A percentile compares a stretch with the other conserved stretches of the same genome.
These are phyloP conservation scores for Allium fistulosum DNA, from an alignment of 106 monocot genomes.

Conservation along the genomic window DNA sequence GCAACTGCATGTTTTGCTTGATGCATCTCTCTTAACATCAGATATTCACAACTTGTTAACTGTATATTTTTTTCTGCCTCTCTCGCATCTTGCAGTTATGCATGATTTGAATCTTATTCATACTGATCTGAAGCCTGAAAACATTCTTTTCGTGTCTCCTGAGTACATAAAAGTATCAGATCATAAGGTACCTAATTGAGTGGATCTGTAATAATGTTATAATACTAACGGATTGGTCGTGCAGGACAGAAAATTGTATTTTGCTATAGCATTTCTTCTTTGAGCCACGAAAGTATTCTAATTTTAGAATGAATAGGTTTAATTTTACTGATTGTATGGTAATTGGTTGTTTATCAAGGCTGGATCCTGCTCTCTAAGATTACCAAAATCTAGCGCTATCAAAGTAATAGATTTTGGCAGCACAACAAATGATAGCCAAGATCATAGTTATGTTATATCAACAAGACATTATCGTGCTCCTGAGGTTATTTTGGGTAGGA, in stretches of 20 bases:
- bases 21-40: background rate
- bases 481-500: conserved; percentile 54
- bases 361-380: conserved; percentile 13
- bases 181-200: conserved; percentile 19
- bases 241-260: background rate
- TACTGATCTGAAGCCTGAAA: conserved; percentile 58
- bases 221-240: too few relatives aligned
- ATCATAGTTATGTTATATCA: conserved; percentile 31
- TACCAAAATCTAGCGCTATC: conserved; percentile 64
- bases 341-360: background rate
- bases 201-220: background rate
- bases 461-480: conserved; percentile 50
- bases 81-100: conserved; percentile 35
- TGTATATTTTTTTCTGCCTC: background rate
- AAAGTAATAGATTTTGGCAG: conserved; percentile 84
- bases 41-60: background rate
- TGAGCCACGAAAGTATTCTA: background rate
- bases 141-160: conserved; percentile 55
- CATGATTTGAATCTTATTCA: conserved; percentile 42
- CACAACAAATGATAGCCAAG: conserved; percentile 33
- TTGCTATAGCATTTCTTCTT: background rate
- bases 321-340: background rate
- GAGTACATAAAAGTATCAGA: conserved; percentile 66
- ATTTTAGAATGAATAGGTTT: background rate
- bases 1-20: background rate